phyloP scores from a whole-genome alignment of 768 basidiomycete species.

The Suillus ampliporus region DNA sequence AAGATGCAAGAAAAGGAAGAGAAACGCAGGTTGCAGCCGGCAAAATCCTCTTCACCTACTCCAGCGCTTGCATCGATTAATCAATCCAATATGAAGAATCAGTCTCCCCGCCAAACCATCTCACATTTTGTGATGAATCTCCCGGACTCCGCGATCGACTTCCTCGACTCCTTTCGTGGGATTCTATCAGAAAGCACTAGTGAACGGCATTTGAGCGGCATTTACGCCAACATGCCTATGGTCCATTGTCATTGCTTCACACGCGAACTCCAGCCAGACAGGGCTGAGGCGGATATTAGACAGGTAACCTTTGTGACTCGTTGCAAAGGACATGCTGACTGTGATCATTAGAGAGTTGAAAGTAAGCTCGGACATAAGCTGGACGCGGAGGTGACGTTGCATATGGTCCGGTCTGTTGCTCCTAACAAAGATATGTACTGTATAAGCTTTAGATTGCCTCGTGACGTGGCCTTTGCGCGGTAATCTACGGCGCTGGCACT shows the following conservation, averaged over 20 bases:
- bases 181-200: constrained; percentile 48
- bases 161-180: constrained; percentile 88
- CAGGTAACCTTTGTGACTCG: constrained; percentile 52
- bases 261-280: constrained; percentile 71
- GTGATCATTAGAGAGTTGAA: constrained; percentile 66
- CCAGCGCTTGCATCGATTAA: constrained; percentile 6
- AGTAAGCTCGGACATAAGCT: constrained; percentile 63
- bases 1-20: constrained; percentile 49
- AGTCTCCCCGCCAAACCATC: constrained; percentile 58
- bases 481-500: constrained; percentile 16
- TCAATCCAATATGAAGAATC: constrained; percentile 15
- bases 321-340: constrained; percentile 17
- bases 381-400: constrained; percentile 55
- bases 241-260: constrained; percentile 98
- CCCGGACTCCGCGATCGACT: constrained; percentile 88
- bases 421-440: constrained; percentile 99
- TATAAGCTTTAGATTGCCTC: constrained; percentile 81
- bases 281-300: constrained; percentile 78
- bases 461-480: constrained; percentile 42
- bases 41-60: constrained; percentile 1
- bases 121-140: constrained; percentile 98
- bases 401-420: constrained; percentile 90
- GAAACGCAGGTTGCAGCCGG: constrained; percentile 37
- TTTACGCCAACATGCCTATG: constrained; percentile 71
- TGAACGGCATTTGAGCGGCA: constrained; percentile 51